Conservation (phyloP, 805 yeast genomes). For the Kodamaea sagamina region DNA sequence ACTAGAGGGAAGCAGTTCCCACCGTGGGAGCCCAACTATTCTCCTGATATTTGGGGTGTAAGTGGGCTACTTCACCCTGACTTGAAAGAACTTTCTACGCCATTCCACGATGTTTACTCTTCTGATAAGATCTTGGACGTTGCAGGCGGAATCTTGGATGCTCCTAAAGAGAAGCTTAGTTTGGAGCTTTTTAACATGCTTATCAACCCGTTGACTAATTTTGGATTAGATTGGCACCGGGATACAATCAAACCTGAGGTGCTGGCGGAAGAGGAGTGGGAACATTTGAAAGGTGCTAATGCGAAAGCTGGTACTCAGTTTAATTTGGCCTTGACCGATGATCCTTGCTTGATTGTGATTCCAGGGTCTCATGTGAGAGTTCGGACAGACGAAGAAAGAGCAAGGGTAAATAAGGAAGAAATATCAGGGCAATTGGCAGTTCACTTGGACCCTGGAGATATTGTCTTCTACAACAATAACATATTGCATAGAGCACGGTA, state of each 20-base stretch:
- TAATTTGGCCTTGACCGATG: conserved; percentile 50
- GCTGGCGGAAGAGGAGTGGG: conserved; percentile 45
- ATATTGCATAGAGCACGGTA: conserved; percentile 53
- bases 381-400: conserved; percentile 47
- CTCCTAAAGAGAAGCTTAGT: conserved; percentile 32
- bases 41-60: conserved; percentile 57
- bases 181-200: conserved; percentile 57
- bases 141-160: conserved; percentile 47
- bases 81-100: conserved; percentile 34
- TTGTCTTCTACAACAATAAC: conserved; percentile 52
- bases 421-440: conserved; percentile 45
- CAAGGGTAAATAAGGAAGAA: conserved; percentile 37
- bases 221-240: conserved; percentile 56
- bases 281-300: conserved; percentile 33
- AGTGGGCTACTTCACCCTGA: conserved; percentile 51
- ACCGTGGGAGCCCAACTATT: conserved; percentile 56
- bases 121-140: conserved; percentile 39
- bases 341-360: conserved; percentile 48
- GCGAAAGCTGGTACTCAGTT: conserved; percentile 53
- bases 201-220: conserved; percentile 53
- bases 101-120: conserved; percentile 45
- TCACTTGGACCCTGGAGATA: conserved; percentile 49
- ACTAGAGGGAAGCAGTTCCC: conserved; percentile 57
- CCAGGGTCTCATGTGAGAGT: conserved; percentile 50
- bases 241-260: conserved; percentile 52